Evolutionary conservation across 371 early-diverging fungal species (phyloP).

Genomic region (Haplosporangium sp.): DNA sequence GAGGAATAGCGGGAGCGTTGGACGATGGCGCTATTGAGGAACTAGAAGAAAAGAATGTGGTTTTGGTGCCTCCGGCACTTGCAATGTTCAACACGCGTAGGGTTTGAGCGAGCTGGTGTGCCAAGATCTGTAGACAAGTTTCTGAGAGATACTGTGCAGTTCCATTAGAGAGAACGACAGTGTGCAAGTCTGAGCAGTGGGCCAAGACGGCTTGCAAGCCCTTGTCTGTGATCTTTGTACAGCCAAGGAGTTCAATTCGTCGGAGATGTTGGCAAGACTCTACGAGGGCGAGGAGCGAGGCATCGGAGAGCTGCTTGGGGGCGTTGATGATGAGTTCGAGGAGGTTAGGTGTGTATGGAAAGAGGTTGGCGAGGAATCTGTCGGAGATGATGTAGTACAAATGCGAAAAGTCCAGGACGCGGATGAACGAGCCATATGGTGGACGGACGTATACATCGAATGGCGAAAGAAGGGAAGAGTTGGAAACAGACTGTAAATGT

Average conservation of each 20-base stretch:
- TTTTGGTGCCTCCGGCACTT: neutral
- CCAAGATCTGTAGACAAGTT: neutral
- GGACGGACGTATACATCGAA: neutral
- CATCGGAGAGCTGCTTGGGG: slow-evolving; percentile 50
- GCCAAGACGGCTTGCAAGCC: slow-evolving; percentile 15
- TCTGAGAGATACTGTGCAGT: slow-evolving; percentile 3
- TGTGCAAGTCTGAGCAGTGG: neutral
- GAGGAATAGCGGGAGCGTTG: neutral
- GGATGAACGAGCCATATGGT: slow-evolving; percentile 20
- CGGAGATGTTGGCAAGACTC: slow-evolving; percentile 4
- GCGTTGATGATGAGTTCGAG: slow-evolving; percentile 15
- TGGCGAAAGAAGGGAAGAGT: neutral
- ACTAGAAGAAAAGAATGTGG: neutral
- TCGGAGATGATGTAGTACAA: slow-evolving; percentile 53
- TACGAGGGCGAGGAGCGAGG: slow-evolving; percentile 15
- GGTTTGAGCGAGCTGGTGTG: neutral
- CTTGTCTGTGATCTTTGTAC: slow-evolving; percentile 17
- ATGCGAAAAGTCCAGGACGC: slow-evolving; percentile 33
- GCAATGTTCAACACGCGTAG: slow-evolving; percentile 12
- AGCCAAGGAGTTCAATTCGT: slow-evolving; percentile 21
- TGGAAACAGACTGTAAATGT: neutral
- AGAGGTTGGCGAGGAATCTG: slow-evolving; percentile 26
- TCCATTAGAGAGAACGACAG: slow-evolving; percentile 12
- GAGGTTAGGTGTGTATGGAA: slow-evolving; percentile 26
- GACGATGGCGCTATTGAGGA: neutral